A percentile compares a stretch with the other conserved stretches of the same genome.
Evolutionary conservation across 108 stramenopile genomes (phyloP).

Genomic region (Cylindrotheca closterium): DNA sequence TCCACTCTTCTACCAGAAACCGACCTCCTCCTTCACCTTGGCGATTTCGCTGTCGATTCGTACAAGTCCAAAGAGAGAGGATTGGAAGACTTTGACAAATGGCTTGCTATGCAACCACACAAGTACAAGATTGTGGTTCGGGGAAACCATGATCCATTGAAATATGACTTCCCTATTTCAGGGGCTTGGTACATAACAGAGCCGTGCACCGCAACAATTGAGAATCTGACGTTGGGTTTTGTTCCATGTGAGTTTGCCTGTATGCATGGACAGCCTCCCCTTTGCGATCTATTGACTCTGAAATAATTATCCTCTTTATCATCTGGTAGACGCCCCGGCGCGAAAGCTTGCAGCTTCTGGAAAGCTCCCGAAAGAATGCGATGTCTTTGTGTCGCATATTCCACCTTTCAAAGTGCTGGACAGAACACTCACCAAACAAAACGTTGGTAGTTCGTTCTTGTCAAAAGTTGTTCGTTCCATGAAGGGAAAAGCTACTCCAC

Average conservation of each 20-base stretch:
- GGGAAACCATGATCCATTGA: constrained; percentile 77
- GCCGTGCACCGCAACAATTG: constrained; percentile 29
- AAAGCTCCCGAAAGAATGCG: constrained; percentile 45
- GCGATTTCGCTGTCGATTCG: constrained; percentile 61
- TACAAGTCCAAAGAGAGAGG: constrained; percentile 25
- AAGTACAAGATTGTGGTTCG: constrained; percentile 70
- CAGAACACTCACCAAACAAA: constrained; percentile 46
- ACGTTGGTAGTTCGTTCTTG: constrained; percentile 54
- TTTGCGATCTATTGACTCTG: too few species aligned
- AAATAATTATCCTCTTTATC: too few species aligned
- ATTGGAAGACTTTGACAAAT: constrained; percentile 45
- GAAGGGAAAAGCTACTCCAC: constrained; percentile 30
- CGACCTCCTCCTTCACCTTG: constrained; percentile 72
- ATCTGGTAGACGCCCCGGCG: too few species aligned
- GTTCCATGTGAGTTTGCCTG: constrained; percentile 53
- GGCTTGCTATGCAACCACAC: constrained; percentile 61
- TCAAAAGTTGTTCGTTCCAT: constrained; percentile 40
- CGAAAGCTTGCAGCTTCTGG: constrained; percentile 27
- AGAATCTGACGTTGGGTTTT: constrained; percentile 28
- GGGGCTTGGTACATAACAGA: constrained; percentile 57
- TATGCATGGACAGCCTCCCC: too few species aligned
- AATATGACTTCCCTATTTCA: constrained; percentile 36
- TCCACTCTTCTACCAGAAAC: constrained; percentile 51
- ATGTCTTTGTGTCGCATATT: constrained; percentile 64
- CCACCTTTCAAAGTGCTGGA: constrained; percentile 68